Conservation (phyloP, 257 asterid species). For the Striga asiatica region DNA sequence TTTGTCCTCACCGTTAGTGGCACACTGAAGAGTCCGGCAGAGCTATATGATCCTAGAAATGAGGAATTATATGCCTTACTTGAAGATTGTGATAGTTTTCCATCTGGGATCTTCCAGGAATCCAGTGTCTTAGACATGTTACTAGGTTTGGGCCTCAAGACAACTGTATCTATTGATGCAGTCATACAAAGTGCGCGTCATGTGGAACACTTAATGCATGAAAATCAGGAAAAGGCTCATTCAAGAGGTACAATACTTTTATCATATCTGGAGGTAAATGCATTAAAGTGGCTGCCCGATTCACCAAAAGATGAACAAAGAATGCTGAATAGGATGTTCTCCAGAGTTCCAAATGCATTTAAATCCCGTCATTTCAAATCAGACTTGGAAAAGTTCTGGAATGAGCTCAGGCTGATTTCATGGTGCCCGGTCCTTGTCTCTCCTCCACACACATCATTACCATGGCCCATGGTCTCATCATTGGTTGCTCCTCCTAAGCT, state of each 20-base stretch:
- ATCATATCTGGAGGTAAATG: conserved; percentile 83
- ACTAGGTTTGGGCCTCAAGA: conserved; percentile 84
- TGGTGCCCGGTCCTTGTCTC: conserved; percentile 92
- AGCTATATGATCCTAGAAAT: conserved; percentile 79
- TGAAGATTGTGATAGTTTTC: conserved; percentile 77
- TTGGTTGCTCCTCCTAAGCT: conserved; percentile 94
- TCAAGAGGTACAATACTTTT: conserved; percentile 78
- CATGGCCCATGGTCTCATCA: conserved; percentile 86
- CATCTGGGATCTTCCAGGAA: conserved; percentile 55
- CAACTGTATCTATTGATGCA: conserved; percentile 68
- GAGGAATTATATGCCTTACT: conserved; percentile 80
- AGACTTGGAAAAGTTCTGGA: conserved; percentile 84
- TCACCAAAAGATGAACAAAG: conserved; percentile 37
- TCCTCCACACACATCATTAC: conserved; percentile 63
- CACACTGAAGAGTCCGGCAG: conserved; percentile 48
- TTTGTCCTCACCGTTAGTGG: conserved; percentile 70
- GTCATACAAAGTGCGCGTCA: conserved; percentile 74
- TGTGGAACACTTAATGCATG: conserved; percentile 59
- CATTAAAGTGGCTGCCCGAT: conserved; percentile 73
- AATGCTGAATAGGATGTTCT: conserved; percentile 52
- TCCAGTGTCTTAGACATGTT: conserved; percentile 64
- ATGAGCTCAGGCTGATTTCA: conserved; percentile 71
- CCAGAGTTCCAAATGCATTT: conserved; percentile 59
- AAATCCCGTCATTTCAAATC: conserved; percentile 54
- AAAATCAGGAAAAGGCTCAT: conserved; percentile 49